Evolutionary conservation across 2,329 filamentous ascomycete species (phyloP).

Genomic region (Capronia epimyces): DNA sequence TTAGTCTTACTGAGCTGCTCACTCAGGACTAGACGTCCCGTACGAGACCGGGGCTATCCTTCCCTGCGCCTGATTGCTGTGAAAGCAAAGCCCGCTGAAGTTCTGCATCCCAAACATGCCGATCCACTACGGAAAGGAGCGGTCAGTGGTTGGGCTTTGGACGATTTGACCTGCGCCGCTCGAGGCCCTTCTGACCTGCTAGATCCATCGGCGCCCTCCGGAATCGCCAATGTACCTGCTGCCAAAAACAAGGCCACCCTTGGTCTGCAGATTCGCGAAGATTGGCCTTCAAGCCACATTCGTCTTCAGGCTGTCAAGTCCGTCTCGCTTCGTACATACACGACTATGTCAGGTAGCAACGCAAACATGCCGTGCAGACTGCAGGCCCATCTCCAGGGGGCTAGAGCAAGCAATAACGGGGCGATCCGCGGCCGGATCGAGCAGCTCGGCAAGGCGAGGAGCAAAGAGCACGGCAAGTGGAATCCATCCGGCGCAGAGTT

Average conservation of each 20-base stretch:
- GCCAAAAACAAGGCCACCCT: not conserved
- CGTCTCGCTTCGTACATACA: not conserved
- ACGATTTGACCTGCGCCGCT: conserved; percentile 1
- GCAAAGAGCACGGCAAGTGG: not conserved
- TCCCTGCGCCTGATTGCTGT: conserved; percentile 1
- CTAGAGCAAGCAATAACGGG: conserved; percentile 3
- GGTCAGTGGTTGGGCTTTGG: not conserved
- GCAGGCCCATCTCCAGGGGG: not conserved
- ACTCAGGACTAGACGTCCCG: not conserved
- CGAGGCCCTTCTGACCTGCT: not conserved
- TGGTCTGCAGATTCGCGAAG: not conserved
- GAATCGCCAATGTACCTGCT: not conserved
- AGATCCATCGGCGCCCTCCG: not conserved
- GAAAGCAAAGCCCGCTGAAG: not conserved
- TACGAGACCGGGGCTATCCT: not conserved
- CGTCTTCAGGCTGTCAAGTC: not conserved
- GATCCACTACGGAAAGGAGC: conserved; percentile 1
- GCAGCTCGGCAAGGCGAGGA: conserved; percentile 1
- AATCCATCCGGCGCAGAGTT: conserved; percentile 1
- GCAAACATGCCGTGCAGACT: conserved; percentile 15
- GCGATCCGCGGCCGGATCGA: conserved; percentile 9
- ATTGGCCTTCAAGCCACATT: not conserved
- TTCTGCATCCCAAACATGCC: not conserved
- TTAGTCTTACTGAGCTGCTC: not conserved
- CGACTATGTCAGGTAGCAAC: conserved; percentile 4